A percentile compares a stretch with the other conserved stretches of the same genome.
Evolutionary conservation across 352 stramenopile species (phyloP).

Genomic region (Globisporangium radiosum): DNA sequence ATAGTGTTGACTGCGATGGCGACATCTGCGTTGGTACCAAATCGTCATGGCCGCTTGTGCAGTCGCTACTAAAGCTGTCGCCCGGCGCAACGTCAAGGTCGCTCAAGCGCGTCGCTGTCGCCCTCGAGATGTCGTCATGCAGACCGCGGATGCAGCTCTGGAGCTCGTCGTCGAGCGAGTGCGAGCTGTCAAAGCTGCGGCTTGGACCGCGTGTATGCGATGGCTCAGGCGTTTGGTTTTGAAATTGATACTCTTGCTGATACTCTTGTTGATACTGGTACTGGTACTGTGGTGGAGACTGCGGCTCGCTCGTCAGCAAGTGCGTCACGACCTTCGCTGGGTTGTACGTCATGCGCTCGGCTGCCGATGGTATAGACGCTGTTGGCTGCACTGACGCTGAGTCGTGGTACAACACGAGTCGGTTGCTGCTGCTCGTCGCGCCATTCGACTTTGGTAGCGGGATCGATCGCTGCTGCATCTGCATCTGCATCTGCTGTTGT

Average conservation of each 20-base stretch:
- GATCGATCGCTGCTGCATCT: not conserved
- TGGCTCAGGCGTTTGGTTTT: no score
- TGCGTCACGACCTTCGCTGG: conserved; percentile 10
- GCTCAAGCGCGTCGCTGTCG: conserved; percentile 18
- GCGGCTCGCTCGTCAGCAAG: conserved; percentile 5
- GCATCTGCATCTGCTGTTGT: not conserved
- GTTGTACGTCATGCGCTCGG: conserved; percentile 6
- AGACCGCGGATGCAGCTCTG: conserved; percentile 49
- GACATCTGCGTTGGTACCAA: no score
- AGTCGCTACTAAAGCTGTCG: conserved; percentile 9
- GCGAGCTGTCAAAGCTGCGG: conserved; percentile 17
- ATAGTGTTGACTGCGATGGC: not conserved
- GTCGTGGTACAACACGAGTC: conserved; percentile 1
- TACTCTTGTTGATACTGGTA: no score
- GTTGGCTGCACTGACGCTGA: not conserved
- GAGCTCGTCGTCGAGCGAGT: conserved; percentile 31
- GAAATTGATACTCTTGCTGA: no score
- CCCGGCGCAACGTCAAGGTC: conserved; percentile 2
- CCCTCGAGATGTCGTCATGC: conserved; percentile 34
- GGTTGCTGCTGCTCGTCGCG: conserved; percentile 1
- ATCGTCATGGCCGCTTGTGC: conserved; percentile 1
- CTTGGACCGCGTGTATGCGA: not conserved
- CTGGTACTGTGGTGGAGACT: no score
- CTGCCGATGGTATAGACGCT: not conserved
- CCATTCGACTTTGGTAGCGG: not conserved